Evolutionary conservation across 148 eudicot genomes (phyloP).

Genomic region (Cornus controversa): DNA sequence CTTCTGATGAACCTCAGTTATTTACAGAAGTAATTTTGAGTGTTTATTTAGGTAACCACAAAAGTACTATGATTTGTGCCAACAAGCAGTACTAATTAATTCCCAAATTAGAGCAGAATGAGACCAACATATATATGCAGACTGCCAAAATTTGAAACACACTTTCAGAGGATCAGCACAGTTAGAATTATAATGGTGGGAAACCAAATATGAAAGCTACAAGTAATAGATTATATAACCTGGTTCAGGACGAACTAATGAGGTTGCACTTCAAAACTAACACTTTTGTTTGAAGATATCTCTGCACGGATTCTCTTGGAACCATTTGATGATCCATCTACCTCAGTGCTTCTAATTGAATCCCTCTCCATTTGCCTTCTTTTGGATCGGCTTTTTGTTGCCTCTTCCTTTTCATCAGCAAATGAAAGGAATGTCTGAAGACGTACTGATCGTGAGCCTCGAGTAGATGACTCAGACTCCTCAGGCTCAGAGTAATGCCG

Average conservation of each 20-base stretch:
- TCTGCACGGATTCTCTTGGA: background rate
- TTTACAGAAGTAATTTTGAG: too few relatives aligned
- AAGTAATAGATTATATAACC: background rate
- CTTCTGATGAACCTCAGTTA: too few relatives aligned
- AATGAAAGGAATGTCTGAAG: slow-evolving; percentile 58
- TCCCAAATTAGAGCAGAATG: background rate
- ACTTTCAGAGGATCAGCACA: background rate
- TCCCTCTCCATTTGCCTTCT: slow-evolving; percentile 39
- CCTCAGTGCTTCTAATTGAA: slow-evolving; percentile 21
- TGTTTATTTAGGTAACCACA: too few relatives aligned
- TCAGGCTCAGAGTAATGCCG: slow-evolving; percentile 29
- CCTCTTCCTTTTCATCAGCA: slow-evolving; percentile 55
- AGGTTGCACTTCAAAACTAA: background rate
- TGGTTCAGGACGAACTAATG: background rate
- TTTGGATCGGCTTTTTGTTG: slow-evolving; percentile 36
- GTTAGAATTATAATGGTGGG: background rate
- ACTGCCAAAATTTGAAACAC: background rate
- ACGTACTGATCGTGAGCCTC: slow-evolving; percentile 23
- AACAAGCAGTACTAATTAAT: background rate
- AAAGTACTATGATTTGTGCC: too few relatives aligned
- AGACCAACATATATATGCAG: background rate
- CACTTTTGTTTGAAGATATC: background rate
- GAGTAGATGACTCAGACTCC: slow-evolving; percentile 4
- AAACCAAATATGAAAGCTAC: background rate
- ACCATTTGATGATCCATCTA: background rate